Evolutionary conservation across 257 asterid genomes (phyloP), one percentile per base, ranked within the genome.

Genomic region (Agastache rugosa): DNA sequence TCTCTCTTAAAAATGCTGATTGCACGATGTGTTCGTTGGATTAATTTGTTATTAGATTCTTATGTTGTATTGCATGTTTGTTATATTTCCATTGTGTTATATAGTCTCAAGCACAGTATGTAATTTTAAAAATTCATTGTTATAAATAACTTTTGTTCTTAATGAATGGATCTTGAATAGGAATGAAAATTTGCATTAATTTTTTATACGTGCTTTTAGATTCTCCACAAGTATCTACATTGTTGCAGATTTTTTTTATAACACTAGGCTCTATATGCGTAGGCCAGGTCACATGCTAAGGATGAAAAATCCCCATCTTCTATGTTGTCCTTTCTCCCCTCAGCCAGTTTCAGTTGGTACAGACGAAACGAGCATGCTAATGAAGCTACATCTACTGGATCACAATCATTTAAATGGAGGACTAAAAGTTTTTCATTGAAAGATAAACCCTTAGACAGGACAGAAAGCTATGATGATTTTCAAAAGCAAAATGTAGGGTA

Each of bases 331-430:
- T 84, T 86, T 65, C 87, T 91, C 66, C 96, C 96, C 22, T 77
- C 97, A 29, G 75, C 81, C 47, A 84, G 84, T 68, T 83, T 89
- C 75, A 93, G 67, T 63, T 84, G 90, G 85, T 75, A 86, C 76
- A 84, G 79, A 79, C 73, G 79, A 20, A 77, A 58, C 42, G 64
- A 71, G 8, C 69, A 31, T 50, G 71, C 72, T 48, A 71, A 78
- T 61, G 93, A 84, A 69, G 74, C 59, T 79, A 81, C 75, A 77
- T 78, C 85, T 35, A 62, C 80, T 51, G 82, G 81, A 65, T 84
- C 93, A 17, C 62, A 81, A 78, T 87, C 97, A 15, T 88, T 87
- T 74, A 80, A 82, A 37, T 89, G 97, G 96, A 85, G 88, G 83
- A 89, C 88, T 71, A 87, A 84, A 82, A 86, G 83, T 65, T 93